phyloP scores from a whole-genome alignment of 345 rosid genomes.

The Geranium rotundifolium region DNA sequence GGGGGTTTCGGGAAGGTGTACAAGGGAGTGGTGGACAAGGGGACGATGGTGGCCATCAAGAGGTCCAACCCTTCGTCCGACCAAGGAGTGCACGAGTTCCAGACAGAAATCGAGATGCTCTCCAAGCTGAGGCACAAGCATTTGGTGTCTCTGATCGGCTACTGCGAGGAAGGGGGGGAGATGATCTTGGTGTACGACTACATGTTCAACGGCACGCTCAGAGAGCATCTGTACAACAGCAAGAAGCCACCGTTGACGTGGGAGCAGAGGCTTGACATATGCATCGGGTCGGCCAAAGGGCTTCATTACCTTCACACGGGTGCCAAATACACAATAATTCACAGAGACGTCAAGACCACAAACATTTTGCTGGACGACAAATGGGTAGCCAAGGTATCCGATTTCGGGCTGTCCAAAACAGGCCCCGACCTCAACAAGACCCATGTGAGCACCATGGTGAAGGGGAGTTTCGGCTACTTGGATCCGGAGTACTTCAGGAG shows the following conservation, averaged over 20 bases:
- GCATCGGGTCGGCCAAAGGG: conserved; percentile 26
- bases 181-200: conserved; percentile 25
- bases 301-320: conserved; percentile 26
- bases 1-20: conserved; percentile 31
- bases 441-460: conserved; percentile 26
- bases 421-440: conserved; percentile 13
- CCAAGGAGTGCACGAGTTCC: conserved; percentile 22
- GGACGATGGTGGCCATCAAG: conserved; percentile 18
- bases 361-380: conserved; percentile 24
- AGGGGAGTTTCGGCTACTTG: conserved; percentile 29
- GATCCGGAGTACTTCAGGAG: conserved; percentile 27
- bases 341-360: conserved; percentile 29
- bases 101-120: conserved; percentile 26
- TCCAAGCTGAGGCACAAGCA: conserved; percentile 27
- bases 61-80: conserved; percentile 21
- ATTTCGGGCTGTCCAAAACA: conserved; percentile 24
- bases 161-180: conserved; percentile 20
- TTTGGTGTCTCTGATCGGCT: conserved; percentile 21
- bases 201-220: conserved; percentile 24
- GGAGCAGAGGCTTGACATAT: conserved; percentile 23
- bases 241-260: conserved; percentile 17
- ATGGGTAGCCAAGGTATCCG: conserved; percentile 29
- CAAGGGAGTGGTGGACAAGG: conserved; percentile 15
- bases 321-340: conserved; percentile 20
- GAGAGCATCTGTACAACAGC: conserved; percentile 23